phyloP scores from a whole-genome alignment of 306 rosid species.

The Sophora flavescens region DNA sequence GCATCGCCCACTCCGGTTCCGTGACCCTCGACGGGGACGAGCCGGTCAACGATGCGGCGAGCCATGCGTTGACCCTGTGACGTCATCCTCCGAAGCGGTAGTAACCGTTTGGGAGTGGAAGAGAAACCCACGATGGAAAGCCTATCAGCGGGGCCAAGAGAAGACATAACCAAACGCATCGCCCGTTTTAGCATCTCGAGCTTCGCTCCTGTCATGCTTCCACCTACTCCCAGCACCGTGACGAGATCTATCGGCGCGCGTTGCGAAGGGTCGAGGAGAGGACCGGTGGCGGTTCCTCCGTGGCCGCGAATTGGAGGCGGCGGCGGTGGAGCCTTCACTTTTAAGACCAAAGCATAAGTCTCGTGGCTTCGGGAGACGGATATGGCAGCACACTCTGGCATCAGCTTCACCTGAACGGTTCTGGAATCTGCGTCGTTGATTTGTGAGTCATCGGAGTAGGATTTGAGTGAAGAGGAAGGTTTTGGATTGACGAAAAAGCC shows the following conservation, averaged over 20 bases:
- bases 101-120: slow-evolving; percentile 55
- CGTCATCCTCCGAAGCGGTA: slow-evolving; percentile 75
- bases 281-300: slow-evolving; percentile 20
- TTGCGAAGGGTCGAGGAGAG: slow-evolving; percentile 48
- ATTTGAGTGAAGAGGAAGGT: slow-evolving; percentile 55
- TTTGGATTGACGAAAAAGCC: slow-evolving; percentile 79
- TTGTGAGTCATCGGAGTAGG: slow-evolving; percentile 51
- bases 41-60: slow-evolving; percentile 69
- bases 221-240: slow-evolving; percentile 78
- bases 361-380: slow-evolving; percentile 63
- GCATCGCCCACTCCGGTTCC: slow-evolving; percentile 68
- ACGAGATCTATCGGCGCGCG: slow-evolving; percentile 87
- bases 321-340: slow-evolving; percentile 70
- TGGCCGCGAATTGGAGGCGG: neutral
- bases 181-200: slow-evolving; percentile 85
- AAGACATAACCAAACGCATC: slow-evolving; percentile 77
- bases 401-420: slow-evolving; percentile 68
- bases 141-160: slow-evolving; percentile 73
- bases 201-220: slow-evolving; percentile 77
- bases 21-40: slow-evolving; percentile 49
- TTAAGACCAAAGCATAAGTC: slow-evolving; percentile 68
- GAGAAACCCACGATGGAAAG: slow-evolving; percentile 89
- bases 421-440: slow-evolving; percentile 49
- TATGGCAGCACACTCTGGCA: slow-evolving; percentile 78
- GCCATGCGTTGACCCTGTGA: slow-evolving; percentile 72